Evolutionary conservation across 768 basidiomycete species (phyloP).

Genomic region (Arthromyces matolae): DNA sequence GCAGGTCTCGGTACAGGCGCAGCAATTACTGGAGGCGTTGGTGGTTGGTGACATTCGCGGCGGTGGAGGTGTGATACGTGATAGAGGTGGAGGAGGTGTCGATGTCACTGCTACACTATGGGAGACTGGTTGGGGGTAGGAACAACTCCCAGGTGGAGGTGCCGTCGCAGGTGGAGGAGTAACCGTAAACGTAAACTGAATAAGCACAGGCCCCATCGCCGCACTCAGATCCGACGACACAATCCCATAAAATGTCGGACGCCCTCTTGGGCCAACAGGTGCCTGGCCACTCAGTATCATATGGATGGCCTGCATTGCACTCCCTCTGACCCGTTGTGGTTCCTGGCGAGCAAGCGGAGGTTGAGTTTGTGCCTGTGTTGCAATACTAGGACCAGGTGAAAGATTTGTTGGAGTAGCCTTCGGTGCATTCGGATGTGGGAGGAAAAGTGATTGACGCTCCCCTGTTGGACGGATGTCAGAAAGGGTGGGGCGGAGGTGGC

Average conservation of each 20-base stretch:
- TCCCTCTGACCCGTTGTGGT: conserved; percentile 10
- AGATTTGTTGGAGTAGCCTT: conserved; percentile 30
- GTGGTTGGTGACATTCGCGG: not conserved
- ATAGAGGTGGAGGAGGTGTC: not conserved
- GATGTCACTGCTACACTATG: conserved; percentile 2
- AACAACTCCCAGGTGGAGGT: conserved; percentile 9
- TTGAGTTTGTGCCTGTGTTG: conserved; percentile 12
- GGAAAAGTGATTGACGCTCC: conserved; percentile 37
- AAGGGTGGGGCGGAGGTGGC: conserved; percentile 13
- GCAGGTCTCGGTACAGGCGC: conserved; percentile 4
- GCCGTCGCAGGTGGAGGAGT: conserved; percentile 40
- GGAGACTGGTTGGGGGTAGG: conserved; percentile 7
- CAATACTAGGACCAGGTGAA: conserved; percentile 53
- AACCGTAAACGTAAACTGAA: conserved; percentile 53
- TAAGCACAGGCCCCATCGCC: conserved; percentile 56
- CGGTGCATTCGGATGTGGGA: conserved; percentile 45
- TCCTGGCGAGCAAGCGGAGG: conserved; percentile 9
- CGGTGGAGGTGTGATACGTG: not conserved
- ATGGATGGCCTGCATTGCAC: conserved; percentile 23
- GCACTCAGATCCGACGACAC: conserved; percentile 47
- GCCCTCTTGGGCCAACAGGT: not conserved
- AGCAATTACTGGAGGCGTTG: not conserved
- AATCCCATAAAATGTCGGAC: conserved; percentile 59
- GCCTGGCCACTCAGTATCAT: conserved; percentile 23
- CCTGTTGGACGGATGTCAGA: conserved; percentile 26